Base-by-base conservation (phyloP, 768 basidiomycete species). In the Lentinus brumalis region DNA sequence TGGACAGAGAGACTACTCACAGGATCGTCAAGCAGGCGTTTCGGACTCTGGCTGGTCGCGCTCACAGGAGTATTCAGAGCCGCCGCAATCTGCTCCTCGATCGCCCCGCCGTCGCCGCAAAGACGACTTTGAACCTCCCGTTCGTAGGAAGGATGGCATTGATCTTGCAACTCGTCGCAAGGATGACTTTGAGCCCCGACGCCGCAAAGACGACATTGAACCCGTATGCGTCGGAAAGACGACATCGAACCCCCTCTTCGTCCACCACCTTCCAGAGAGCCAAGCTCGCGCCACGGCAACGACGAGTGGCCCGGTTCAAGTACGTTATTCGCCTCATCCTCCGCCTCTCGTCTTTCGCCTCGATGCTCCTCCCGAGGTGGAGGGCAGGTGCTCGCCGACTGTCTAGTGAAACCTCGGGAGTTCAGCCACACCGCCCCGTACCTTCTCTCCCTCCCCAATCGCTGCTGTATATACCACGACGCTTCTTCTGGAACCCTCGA, bases 321-420 rank as follows among this genome's bases (percentile, higher is more conserved):
- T 86, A 86, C 84, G 83, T 86, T 84, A 76, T 84, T 81, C 77
- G 80, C 80, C 74, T 80, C 35, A 35, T 35, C 66, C 72, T 75
- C 71, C 70, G 62, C 63, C 69, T 67, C 71, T 74, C 75, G 67
- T 73, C 72, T 74, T 69, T 77, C 69, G 73, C 76, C 61, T 74
- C 69, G 74, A 68, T 75, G 60, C 71, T 70, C 72, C 68, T 72
- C 69, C 70, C 70, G 70, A 69, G 71, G 71, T 66, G 71, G 70
- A 70, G 65, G 71, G 66, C 67, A 60, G 52, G 58, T 60, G 39
- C 53, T 29, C 42, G 40, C 65, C 65, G 70, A 70, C 62, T 71
- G 74, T 73, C 71, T 75, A 59, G 73, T 73, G 73, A 72, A 77
- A 72, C 79, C 78, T 79, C 73, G 78, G 79, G 79, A 77, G 77